A percentile compares a stretch with the other conserved stretches of the same genome.
Conservation (phyloP, 345 rosid species). For the Moricandia moricandioides region DNA sequence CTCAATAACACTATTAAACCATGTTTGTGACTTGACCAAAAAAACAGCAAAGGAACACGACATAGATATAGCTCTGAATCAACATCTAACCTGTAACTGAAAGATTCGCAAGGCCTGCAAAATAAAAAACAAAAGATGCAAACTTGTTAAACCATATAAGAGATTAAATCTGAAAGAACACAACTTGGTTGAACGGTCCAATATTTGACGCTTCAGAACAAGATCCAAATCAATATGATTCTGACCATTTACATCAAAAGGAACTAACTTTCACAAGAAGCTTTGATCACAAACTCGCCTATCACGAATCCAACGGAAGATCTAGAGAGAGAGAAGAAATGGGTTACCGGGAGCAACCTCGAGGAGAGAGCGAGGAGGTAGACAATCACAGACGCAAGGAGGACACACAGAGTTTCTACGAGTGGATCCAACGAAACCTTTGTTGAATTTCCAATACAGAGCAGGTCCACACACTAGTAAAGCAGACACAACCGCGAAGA, state of each 20-base stretch:
- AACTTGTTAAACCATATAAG: constrained; percentile 23
- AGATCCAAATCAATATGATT: constrained; percentile 6
- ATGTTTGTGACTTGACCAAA: not conserved
- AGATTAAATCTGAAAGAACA: no score
- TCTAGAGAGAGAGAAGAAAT: constrained; percentile 1
- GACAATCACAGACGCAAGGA: constrained; percentile 87
- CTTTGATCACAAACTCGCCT: not conserved
- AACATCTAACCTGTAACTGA: constrained; percentile 68
- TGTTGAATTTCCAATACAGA: constrained; percentile 87
- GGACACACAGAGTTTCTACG: constrained; percentile 53
- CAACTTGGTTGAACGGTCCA: constrained; percentile 11
- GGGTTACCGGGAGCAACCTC: constrained; percentile 80
- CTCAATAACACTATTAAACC: constrained; percentile 4
- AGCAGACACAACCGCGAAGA: constrained; percentile 87
- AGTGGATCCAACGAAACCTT: constrained; percentile 51
- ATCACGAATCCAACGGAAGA: constrained; percentile 17
- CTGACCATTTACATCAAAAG: constrained; percentile 19
- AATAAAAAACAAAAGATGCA: not conserved
- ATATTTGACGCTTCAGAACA: constrained; percentile 6
- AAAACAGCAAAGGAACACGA: not conserved
- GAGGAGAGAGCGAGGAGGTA: constrained; percentile 88
- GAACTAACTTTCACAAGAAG: constrained; percentile 11
- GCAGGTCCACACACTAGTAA: constrained; percentile 90
- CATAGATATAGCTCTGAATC: constrained; percentile 13
- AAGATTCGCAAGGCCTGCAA: constrained; percentile 82